Percentiles rank a stretch among this genome's conserved stretches.
Conservation (phyloP, 768 basidiomycete genomes). For the Lentinus brumalis region DNA sequence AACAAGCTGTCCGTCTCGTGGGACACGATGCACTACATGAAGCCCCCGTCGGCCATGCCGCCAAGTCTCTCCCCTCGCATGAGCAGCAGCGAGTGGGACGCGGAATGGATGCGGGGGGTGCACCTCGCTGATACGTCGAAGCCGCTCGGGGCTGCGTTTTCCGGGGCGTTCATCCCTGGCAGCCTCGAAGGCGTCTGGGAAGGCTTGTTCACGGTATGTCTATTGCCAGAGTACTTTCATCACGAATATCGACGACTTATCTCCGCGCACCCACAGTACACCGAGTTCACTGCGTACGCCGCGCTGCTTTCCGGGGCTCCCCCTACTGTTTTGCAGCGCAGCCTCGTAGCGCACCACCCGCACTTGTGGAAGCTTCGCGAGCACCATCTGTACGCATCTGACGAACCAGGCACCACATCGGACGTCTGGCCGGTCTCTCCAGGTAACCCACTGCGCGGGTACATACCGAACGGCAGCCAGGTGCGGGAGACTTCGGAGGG, state of each 20-base stretch:
- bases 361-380: slow-evolving; percentile 91
- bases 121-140: slow-evolving; percentile 30
- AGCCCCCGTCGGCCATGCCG: slow-evolving; percentile 28
- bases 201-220: slow-evolving; percentile 70
- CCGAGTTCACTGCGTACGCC: slow-evolving; percentile 84
- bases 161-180: slow-evolving; percentile 58
- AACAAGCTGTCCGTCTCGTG: slow-evolving; percentile 28
- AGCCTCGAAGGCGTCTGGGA: slow-evolving; percentile 82
- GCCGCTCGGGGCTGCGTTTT: slow-evolving; percentile 36
- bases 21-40: slow-evolving; percentile 27
- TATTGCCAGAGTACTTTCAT: not conserved
- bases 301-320: slow-evolving; percentile 69
- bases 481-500: slow-evolving; percentile 51
- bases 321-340: slow-evolving; percentile 68
- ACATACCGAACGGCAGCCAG: slow-evolving; percentile 56
- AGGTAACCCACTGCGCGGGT: slow-evolving; percentile 65
- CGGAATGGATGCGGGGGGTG: slow-evolving; percentile 56
- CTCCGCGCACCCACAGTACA: slow-evolving; percentile 52
- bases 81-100: slow-evolving; percentile 62
- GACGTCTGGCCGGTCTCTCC: slow-evolving; percentile 42
- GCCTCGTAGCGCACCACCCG: slow-evolving; percentile 77
- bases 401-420: slow-evolving; percentile 29
- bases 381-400: slow-evolving; percentile 52
- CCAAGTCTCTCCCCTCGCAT: slow-evolving; percentile 18
- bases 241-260: slow-evolving; percentile 25